These are phyloP conservation scores for Fusarium bulbicola DNA, from an alignment of 2,329 filamentous ascomycete genomes.

Conservation along the genomic window DNA sequence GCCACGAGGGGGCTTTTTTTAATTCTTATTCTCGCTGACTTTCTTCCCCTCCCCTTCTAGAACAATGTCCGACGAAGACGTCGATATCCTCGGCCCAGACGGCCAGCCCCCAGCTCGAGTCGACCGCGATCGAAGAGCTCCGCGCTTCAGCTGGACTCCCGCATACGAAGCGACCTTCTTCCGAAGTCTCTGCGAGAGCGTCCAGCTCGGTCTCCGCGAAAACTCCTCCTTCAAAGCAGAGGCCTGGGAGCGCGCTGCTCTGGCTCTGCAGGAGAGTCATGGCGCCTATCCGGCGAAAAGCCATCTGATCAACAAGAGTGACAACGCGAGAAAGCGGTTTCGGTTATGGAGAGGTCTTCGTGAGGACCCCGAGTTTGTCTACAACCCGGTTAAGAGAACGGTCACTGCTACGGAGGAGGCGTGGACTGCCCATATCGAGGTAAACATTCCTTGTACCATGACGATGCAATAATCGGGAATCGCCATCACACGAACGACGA, in stretches of 20 bases:
- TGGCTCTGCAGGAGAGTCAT: conserved; percentile 63
- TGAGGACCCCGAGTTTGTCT: conserved; percentile 66
- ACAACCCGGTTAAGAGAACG: conserved; percentile 59
- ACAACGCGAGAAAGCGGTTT: conserved; percentile 70
- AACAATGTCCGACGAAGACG: conserved; percentile 52
- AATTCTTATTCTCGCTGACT: not conserved
- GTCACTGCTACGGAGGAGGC: conserved; percentile 66
- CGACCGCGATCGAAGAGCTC: conserved; percentile 54
- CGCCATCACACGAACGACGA: not conserved
- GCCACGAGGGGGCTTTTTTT: conserved; percentile 14
- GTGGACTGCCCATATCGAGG: conserved; percentile 66
- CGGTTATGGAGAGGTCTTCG: conserved; percentile 68
- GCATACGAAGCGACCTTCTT: conserved; percentile 70
- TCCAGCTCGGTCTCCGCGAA: conserved; percentile 64
- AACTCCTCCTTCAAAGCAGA: conserved; percentile 70
- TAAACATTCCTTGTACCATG: conserved; percentile 46
- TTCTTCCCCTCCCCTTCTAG: not conserved
- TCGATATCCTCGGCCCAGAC: conserved; percentile 49
- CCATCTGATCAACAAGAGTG: conserved; percentile 71
- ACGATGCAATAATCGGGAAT: not conserved
- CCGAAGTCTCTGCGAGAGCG: conserved; percentile 67
- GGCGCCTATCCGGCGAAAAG: conserved; percentile 67
- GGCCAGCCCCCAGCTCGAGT: conserved; percentile 46
- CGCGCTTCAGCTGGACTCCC: conserved; percentile 68
- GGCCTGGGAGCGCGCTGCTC: conserved; percentile 67